These are phyloP conservation scores for Intubia oerlemansii DNA, from an alignment of 2,329 filamentous ascomycete species.

Conservation along the genomic window DNA sequence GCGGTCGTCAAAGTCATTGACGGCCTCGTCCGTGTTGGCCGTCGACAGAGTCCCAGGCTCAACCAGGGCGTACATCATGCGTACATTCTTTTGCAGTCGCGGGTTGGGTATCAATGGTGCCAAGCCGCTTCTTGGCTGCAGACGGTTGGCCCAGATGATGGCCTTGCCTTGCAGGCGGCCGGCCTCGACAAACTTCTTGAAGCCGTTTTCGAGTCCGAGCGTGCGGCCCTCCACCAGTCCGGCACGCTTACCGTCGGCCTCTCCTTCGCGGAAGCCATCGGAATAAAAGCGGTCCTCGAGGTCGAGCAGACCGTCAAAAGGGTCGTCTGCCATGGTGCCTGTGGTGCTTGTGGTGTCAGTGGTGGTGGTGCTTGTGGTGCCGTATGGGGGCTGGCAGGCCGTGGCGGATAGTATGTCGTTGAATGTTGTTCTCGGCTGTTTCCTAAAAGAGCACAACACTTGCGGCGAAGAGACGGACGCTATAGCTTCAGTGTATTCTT, in stretches of 20 bases:
- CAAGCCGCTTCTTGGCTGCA: too few species aligned
- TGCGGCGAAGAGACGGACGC: too few species aligned
- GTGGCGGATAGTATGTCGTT: too few species aligned
- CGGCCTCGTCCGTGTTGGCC: conserved; percentile 69
- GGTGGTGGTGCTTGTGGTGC: too few species aligned
- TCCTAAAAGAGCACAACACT: too few species aligned
- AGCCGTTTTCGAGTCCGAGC: conserved; percentile 81
- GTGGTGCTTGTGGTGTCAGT: too few species aligned
- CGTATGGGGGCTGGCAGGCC: too few species aligned
- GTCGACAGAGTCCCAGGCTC: conserved; percentile 60
- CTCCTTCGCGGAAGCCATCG: conserved; percentile 58
- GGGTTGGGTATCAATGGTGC: too few species aligned
- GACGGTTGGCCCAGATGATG: conserved; percentile 62
- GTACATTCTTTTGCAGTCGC: conserved; percentile 46
- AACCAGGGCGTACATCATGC: conserved; percentile 52
- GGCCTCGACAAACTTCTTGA: conserved; percentile 73
- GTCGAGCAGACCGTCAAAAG: conserved; percentile 34
- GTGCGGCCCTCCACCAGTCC: conserved; percentile 76
- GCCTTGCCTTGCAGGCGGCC: conserved; percentile 61
- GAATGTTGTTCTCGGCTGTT: too few species aligned
- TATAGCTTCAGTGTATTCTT: too few species aligned
- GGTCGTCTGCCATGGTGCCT: conserved; percentile 14
- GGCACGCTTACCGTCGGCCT: conserved; percentile 51
- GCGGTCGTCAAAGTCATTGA: conserved; percentile 80
- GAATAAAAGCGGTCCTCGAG: conserved; percentile 54